Conservation (phyloP, 164 flowering plant species). For the Aristolochia californica region DNA sequence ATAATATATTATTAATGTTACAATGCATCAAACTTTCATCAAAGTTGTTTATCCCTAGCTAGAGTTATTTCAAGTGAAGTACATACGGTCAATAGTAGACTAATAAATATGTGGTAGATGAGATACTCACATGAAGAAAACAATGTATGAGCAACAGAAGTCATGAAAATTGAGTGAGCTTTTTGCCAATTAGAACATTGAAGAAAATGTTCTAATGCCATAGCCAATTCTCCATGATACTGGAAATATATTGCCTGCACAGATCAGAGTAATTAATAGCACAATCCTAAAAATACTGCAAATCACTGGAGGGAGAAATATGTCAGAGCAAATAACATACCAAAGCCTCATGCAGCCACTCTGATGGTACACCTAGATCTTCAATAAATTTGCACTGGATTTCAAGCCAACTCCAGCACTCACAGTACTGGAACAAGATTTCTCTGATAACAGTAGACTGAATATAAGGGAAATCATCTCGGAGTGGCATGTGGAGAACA, state of each 20-base stretch:
- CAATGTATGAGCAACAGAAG: slow-evolving; percentile 68
- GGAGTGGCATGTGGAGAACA: slow-evolving; percentile 78
- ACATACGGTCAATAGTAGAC: neutral
- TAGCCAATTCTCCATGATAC: slow-evolving; percentile 49
- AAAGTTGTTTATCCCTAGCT: too few species aligned
- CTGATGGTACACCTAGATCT: slow-evolving; percentile 67
- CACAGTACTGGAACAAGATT: slow-evolving; percentile 92
- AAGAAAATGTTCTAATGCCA: slow-evolving; percentile 75
- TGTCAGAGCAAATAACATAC: slow-evolving; percentile 24
- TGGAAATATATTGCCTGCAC: slow-evolving; percentile 74
- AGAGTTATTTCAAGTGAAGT: too few species aligned
- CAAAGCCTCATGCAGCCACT: slow-evolving; percentile 94
- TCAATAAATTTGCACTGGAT: slow-evolving; percentile 66
- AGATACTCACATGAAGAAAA: slow-evolving; percentile 57
- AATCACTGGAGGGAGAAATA: neutral
- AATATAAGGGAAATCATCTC: slow-evolving; percentile 65
- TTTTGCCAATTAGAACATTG: slow-evolving; percentile 81
- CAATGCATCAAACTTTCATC: too few species aligned
- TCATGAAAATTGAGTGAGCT: slow-evolving; percentile 78
- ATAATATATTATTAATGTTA: too few species aligned
- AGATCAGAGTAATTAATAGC: slow-evolving; percentile 3
- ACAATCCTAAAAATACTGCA: neutral
- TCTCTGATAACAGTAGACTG: slow-evolving; percentile 71
- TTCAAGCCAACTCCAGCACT: slow-evolving; percentile 70
- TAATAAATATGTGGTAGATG: neutral